Percentiles rank a stretch among this genome's conserved stretches.
phyloP scores from a whole-genome alignment of 495 filamentous ascomycete species.

The Hyaloscypha hepaticicola region DNA sequence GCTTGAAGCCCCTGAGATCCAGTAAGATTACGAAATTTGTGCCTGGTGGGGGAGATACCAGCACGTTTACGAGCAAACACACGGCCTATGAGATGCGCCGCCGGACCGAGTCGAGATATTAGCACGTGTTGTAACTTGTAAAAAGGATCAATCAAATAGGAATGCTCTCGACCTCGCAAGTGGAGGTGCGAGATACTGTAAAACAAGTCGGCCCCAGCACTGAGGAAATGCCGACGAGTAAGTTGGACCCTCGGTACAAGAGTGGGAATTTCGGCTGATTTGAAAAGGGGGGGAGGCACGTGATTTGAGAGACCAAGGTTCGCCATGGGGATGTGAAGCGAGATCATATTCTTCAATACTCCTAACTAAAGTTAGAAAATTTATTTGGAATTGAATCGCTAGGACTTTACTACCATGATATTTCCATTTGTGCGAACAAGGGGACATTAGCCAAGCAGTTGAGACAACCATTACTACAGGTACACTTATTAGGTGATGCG shows the following conservation, averaged over 20 bases:
- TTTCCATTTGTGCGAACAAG: too few relatives aligned
- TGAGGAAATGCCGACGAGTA: too few relatives aligned
- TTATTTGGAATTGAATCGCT: too few relatives aligned
- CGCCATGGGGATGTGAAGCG: too few relatives aligned
- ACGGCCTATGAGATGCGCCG: background rate
- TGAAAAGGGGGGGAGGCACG: background rate
- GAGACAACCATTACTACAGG: too few relatives aligned
- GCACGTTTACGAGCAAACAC: background rate
- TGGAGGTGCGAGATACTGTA: background rate
- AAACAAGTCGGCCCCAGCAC: too few relatives aligned
- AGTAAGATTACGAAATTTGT: constrained; percentile 30
- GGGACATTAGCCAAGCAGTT: too few relatives aligned
- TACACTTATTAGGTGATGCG: background rate
- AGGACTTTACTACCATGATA: too few relatives aligned
- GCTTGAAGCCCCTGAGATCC: constrained; percentile 20
- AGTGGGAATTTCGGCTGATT: too few relatives aligned
- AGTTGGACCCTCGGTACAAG: background rate
- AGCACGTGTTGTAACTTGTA: background rate
- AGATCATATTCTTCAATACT: too few relatives aligned
- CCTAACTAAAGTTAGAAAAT: too few relatives aligned
- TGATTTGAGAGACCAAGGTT: background rate
- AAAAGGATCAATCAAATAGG: background rate
- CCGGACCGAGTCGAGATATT: background rate
- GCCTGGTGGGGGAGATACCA: background rate
- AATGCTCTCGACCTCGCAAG: background rate